Evolutionary conservation across 352 stramenopile species (phyloP), one percentile per base, ranked within the genome.

Genomic region (Pythium volutum): DNA sequence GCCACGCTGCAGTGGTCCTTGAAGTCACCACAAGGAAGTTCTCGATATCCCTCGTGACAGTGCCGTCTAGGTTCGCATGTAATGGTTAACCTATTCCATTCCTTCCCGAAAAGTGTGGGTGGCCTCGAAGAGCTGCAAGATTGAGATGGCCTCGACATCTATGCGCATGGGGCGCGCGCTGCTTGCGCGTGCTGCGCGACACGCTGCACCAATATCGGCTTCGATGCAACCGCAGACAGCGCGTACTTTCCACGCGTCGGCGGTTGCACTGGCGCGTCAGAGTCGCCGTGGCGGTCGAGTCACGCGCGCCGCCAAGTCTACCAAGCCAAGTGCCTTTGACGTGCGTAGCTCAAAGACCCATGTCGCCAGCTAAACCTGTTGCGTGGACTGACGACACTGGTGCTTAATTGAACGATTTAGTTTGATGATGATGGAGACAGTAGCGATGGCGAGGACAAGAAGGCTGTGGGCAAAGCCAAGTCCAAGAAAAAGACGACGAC

Each of bases 161-260:
- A 34, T 58, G 43, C 2, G 22, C 26, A 22, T 45, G 54, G n/a
- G n/a, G n/a, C 55, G 62, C 26, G 36, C 51, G 50, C 6, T 66
- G 27, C 33, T 65, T 20, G 15, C 55, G 27, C 15, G 46, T 38
- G 34, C 51, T 14, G 62, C 33, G 51, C 54, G 39, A 38, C 64
- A 34, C 26, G 34, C 58, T 14, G 14, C 29, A 6, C 50, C 25
- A 31, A 23, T 49, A 38, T 12, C 49, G 27, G 22, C 54, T 29
- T 6, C 49, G 39, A 9, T 16, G 22, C 25, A 41, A 33, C 4
- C 36, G 47, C 25, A n/a, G 16, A 52, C 23, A 55, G n/a, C 39
- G 52, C 54, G 71, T 29, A 52, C 41, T 11, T 61, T 91, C 33
- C 79, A 86, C 46, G 76, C 67, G 1, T 88, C 79, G 18, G 15